Conservation (phyloP, 164 flowering plant species). For the Nymphaea colorata region DNA sequence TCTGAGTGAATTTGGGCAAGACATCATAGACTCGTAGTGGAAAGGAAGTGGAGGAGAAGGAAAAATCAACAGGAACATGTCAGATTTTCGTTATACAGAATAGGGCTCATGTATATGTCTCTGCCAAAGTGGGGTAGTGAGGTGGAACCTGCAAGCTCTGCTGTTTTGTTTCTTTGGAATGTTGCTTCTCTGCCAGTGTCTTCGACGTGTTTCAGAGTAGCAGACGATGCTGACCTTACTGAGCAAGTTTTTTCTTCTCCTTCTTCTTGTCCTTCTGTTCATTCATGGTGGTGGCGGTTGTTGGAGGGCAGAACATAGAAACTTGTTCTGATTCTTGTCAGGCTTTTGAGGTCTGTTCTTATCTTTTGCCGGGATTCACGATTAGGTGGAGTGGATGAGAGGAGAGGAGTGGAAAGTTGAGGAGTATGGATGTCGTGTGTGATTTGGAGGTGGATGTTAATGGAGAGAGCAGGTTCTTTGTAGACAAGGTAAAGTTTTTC, state of each 20-base stretch:
- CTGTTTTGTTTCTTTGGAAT: background rate
- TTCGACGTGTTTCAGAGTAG: background rate
- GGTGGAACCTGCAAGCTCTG: background rate
- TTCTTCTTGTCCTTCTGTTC: background rate
- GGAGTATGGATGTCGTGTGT: conserved; percentile 12
- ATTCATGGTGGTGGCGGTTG: background rate
- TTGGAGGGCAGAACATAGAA: background rate
- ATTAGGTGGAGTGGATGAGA: background rate
- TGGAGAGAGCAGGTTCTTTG: conserved; percentile 36
- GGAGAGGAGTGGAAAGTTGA: background rate
- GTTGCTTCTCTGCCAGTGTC: background rate
- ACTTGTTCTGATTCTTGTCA: background rate
- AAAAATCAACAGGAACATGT: background rate
- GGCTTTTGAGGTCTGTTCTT: background rate
- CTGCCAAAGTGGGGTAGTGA: background rate
- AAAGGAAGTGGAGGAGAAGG: background rate
- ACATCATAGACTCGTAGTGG: background rate
- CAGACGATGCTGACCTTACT: background rate
- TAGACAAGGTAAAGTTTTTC: conserved; percentile 28
- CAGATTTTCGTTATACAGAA: background rate
- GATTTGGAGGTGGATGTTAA: conserved; percentile 46
- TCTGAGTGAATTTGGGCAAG: no score
- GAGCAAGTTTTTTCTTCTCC: background rate
- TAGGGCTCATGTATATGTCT: background rate
- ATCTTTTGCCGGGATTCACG: background rate